Evolutionary conservation across 345 rosid species (phyloP).

Genomic region (Sisymbrium altissimum): DNA sequence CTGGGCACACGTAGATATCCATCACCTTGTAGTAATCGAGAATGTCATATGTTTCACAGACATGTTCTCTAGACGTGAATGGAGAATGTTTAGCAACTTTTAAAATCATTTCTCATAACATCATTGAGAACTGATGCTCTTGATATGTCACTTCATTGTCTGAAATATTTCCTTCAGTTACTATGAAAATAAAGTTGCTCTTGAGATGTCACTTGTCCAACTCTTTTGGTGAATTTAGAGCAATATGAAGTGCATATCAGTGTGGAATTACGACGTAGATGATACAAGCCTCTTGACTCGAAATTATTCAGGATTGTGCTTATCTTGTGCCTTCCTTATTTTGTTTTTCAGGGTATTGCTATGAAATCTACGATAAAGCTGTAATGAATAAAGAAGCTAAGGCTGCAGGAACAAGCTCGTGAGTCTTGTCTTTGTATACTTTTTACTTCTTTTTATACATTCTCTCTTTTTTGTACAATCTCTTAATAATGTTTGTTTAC

Average conservation of each 20-base stretch:
- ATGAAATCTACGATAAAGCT: conserved; percentile 72
- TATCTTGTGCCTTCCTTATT: neutral
- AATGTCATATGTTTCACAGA: neutral
- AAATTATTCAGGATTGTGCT: neutral
- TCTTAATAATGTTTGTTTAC: conserved; percentile 18
- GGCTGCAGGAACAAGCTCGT: conserved; percentile 38
- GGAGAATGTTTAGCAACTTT: neutral
- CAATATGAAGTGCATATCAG: neutral
- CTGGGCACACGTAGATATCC: neutral
- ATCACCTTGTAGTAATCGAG: neutral
- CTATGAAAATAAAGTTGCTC: neutral
- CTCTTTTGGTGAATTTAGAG: neutral
- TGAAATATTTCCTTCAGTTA: neutral
- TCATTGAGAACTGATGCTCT: neutral
- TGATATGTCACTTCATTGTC: neutral
- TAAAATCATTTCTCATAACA: neutral
- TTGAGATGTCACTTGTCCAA: neutral
- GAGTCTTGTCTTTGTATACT: conserved; percentile 23
- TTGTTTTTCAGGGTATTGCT: conserved; percentile 62
- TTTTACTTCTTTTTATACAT: neutral
- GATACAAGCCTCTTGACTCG: neutral
- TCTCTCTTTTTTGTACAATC: neutral
- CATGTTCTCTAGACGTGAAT: neutral
- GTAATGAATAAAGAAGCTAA: conserved; percentile 67
- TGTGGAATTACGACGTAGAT: neutral